Percentiles rank a stretch among this genome's conserved stretches.
phyloP scores from a whole-genome alignment of 2,329 filamentous ascomycete species.

The Clarireedia sp. region DNA sequence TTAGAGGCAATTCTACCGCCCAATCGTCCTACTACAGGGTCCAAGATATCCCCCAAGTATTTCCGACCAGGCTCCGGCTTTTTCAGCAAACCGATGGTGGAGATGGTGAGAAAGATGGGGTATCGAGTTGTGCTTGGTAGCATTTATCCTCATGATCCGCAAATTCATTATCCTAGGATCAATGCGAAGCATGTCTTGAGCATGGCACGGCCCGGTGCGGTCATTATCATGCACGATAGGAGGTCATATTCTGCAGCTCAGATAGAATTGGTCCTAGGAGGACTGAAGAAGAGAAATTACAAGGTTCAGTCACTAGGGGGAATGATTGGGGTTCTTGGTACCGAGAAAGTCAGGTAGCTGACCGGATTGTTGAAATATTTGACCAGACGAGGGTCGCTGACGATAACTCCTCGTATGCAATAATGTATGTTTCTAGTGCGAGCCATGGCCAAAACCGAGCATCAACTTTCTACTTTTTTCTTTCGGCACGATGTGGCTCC shows the following conservation, averaged over 20 bases:
- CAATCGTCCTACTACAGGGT: conserved; percentile 38
- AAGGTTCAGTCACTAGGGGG: conserved; percentile 62
- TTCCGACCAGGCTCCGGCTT: conserved; percentile 82
- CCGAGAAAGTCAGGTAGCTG: neutral
- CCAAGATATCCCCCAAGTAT: conserved; percentile 40
- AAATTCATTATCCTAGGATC: conserved; percentile 59
- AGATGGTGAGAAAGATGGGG: conserved; percentile 49
- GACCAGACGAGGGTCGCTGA: no score
- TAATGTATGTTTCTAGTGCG: neutral
- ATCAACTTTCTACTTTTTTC: no score
- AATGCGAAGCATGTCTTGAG: conserved; percentile 76
- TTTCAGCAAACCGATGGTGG: conserved; percentile 65
- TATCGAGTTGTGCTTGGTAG: conserved; percentile 72
- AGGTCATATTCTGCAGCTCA: conserved; percentile 77
- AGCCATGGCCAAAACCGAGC: no score
- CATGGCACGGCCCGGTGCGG: conserved; percentile 67
- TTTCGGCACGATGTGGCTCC: no score
- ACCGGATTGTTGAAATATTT: neutral
- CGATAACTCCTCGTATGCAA: neutral
- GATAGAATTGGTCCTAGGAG: conserved; percentile 63
- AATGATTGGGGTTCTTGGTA: conserved; percentile 39
- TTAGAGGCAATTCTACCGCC: conserved; percentile 47
- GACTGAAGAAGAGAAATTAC: conserved; percentile 63
- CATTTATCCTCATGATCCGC: conserved; percentile 88
- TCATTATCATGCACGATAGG: conserved; percentile 82